Evolutionary conservation across 2,329 filamentous ascomycete species (phyloP).

Genomic region (Acrocalymma vagum): DNA sequence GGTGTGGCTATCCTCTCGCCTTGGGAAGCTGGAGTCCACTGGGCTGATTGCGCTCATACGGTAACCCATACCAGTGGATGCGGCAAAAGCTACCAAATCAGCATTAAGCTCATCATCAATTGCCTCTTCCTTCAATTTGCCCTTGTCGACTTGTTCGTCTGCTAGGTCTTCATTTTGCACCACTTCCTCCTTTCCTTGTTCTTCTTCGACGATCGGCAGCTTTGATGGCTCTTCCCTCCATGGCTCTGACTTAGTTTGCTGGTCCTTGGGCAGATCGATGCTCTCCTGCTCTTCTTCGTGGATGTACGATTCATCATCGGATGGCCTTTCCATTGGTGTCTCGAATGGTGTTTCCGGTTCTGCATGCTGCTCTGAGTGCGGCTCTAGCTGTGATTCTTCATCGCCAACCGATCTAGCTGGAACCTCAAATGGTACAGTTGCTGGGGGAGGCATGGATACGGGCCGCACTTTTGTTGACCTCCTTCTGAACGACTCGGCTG

Average conservation of each 20-base stretch:
- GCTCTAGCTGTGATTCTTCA: constrained; percentile 2
- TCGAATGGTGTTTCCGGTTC: constrained; percentile 28
- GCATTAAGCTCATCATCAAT: constrained; percentile 35
- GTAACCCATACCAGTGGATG: constrained; percentile 40
- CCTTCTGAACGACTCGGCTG: constrained; percentile 25
- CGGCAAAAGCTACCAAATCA: constrained; percentile 42
- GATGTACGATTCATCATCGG: constrained; percentile 31
- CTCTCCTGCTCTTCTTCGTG: constrained; percentile 28
- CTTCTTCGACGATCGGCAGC: constrained; percentile 5
- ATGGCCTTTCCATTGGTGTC: constrained; percentile 30
- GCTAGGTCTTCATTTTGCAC: constrained; percentile 6
- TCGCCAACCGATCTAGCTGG: constrained; percentile 10
- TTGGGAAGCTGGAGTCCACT: constrained; percentile 17
- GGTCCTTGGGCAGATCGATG: constrained; percentile 14
- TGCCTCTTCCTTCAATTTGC: constrained; percentile 6
- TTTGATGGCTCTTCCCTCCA: constrained; percentile 6
- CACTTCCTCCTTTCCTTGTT: constrained; percentile 5
- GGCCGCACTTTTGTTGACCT: constrained; percentile 33
- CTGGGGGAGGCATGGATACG: constrained; percentile 39
- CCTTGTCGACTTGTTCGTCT: constrained; percentile 4
- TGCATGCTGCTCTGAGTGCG: constrained; percentile 5
- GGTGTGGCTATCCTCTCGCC: constrained; percentile 16
- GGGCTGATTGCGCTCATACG: constrained; percentile 30
- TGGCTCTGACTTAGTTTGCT: no score
- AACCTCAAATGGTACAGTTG: constrained; percentile 26